Evolutionary conservation across 305 asterid species (phyloP).

Genomic region (Rubia balearica): DNA sequence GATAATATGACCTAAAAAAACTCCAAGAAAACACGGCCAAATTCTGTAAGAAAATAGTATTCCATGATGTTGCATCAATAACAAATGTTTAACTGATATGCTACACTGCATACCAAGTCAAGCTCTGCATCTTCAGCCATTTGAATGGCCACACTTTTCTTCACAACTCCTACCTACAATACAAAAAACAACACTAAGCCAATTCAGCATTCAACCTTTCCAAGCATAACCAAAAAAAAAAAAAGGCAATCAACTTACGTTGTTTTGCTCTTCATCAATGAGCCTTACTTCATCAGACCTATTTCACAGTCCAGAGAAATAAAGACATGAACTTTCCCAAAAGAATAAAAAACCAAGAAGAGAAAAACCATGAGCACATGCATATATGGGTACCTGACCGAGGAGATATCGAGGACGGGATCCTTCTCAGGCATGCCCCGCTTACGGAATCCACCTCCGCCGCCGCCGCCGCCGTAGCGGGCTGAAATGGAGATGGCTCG

Average conservation of each 20-base stretch:
- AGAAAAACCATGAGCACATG: conserved; percentile 7
- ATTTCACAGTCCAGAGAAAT: conserved; percentile 21
- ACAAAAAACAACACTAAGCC: conserved; percentile 15
- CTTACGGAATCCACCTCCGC: conserved; percentile 30
- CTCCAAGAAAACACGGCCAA: background rate
- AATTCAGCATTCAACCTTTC: conserved; percentile 12
- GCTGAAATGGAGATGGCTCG: conserved; percentile 37
- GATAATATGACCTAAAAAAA: conserved; percentile 73
- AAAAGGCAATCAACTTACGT: conserved; percentile 44
- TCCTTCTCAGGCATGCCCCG: conserved; percentile 41
- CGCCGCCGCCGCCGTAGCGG: conserved; percentile 45
- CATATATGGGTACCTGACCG: conserved; percentile 45
- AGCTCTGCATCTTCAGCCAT: conserved; percentile 89
- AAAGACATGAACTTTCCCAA: background rate
- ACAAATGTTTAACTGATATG: no score
- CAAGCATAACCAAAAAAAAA: background rate
- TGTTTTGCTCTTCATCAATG: conserved; percentile 81
- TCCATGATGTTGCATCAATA: background rate
- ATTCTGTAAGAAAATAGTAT: background rate
- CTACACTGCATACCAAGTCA: conserved; percentile 63
- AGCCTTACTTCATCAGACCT: conserved; percentile 91
- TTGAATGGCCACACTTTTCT: conserved; percentile 69
- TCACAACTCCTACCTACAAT: conserved; percentile 70
- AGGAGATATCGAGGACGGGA: conserved; percentile 57
- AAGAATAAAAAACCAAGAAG: background rate